Percentiles rank a stretch among this genome's conserved stretches.
Evolutionary conservation across 352 stramenopile species (phyloP).

Genomic region (Pythium diclinum): DNA sequence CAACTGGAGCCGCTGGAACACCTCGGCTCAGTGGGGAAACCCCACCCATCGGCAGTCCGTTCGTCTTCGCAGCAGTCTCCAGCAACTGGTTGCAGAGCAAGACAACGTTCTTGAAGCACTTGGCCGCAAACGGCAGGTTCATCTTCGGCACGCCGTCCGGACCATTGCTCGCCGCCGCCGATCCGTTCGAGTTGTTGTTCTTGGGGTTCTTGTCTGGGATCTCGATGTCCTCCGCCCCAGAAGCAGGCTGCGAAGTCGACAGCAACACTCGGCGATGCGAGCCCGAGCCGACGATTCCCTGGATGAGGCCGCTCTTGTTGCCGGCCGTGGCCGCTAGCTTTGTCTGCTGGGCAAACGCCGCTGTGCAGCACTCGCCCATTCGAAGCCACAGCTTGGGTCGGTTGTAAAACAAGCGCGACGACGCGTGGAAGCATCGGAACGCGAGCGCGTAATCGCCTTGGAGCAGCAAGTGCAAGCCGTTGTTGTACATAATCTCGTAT

Average conservation of each 20-base stretch:
- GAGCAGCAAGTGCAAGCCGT: constrained; percentile 86
- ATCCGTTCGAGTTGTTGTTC: constrained; percentile 24
- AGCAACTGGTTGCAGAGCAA: constrained; percentile 80
- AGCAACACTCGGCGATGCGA: constrained; percentile 83
- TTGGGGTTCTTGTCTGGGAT: constrained; percentile 57
- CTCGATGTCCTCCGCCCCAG: constrained; percentile 65
- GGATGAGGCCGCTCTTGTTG: constrained; percentile 83
- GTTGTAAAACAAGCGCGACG: constrained; percentile 88
- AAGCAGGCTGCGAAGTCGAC: constrained; percentile 54
- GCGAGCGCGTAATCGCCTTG: constrained; percentile 78
- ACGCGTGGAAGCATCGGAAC: constrained; percentile 89
- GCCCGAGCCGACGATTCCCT: constrained; percentile 72
- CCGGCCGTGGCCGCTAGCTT: constrained; percentile 48
- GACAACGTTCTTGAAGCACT: constrained; percentile 88
- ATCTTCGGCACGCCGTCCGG: constrained; percentile 57
- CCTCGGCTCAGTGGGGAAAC: constrained; percentile 2
- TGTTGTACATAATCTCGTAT: constrained; percentile 92
- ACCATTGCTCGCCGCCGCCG: constrained; percentile 2
- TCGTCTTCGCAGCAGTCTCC: constrained; percentile 31
- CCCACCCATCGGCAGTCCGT: constrained; percentile 12
- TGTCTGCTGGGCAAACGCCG: constrained; percentile 72
- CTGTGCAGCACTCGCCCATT: constrained; percentile 90
- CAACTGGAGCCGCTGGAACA: background rate
- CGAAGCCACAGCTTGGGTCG: constrained; percentile 90
- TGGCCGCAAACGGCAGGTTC: constrained; percentile 80